Percentiles rank a stretch among this genome's conserved stretches.
phyloP scores from a whole-genome alignment of 306 rosid genomes.

The Argentina anserina region DNA sequence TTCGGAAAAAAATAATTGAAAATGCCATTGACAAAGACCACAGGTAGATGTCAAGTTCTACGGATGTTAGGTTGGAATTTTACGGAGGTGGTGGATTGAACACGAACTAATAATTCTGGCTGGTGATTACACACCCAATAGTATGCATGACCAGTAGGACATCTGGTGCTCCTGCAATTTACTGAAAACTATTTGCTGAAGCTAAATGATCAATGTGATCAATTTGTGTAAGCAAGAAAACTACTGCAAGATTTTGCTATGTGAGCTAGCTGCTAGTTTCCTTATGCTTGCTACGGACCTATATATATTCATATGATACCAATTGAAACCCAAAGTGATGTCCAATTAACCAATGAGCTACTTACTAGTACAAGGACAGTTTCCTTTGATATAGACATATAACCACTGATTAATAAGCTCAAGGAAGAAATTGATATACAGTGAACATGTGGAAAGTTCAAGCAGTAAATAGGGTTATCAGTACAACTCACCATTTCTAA shows the following conservation, averaged over 20 bases:
- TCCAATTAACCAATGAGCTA: background rate
- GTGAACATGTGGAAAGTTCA: background rate
- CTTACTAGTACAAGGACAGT: background rate
- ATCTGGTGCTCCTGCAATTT: background rate
- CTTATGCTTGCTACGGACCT: background rate
- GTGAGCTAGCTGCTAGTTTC: background rate
- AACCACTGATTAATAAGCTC: background rate
- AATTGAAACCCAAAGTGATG: background rate
- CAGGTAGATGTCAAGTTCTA: background rate
- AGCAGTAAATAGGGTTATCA: conserved; percentile 6
- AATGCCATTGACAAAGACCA: background rate
- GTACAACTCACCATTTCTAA: conserved; percentile 80
- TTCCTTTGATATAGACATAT: background rate
- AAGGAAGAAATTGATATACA: background rate
- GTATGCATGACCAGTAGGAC: no score
- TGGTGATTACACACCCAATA: background rate
- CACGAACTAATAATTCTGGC: background rate
- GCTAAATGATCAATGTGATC: background rate
- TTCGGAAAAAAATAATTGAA: background rate
- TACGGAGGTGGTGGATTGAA: background rate
- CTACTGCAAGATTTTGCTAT: background rate
- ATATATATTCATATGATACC: background rate
- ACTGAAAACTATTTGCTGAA: background rate
- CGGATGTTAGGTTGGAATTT: background rate
- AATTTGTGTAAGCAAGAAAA: background rate